Evolutionary conservation across 306 rosid species (phyloP).

Genomic region (Cucurbita maxima): DNA sequence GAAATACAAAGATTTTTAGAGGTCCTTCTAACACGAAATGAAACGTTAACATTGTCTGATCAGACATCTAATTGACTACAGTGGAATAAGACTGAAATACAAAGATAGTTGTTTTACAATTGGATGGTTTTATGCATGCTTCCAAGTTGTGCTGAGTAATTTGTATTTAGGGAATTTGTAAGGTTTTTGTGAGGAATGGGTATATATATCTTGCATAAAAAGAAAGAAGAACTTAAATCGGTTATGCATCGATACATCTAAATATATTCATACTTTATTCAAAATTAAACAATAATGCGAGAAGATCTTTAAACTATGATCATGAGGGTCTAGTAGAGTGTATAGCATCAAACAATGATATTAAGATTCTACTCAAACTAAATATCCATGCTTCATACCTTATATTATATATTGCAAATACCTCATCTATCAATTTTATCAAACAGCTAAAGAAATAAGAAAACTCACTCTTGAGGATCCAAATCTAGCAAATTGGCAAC

Average conservation of each 20-base stretch:
- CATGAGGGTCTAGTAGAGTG: background rate
- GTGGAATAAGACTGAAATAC: no score
- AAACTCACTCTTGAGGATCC: constrained; percentile 67
- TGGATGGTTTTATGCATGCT: background rate
- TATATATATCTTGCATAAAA: background rate
- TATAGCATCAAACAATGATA: background rate
- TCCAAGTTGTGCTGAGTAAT: background rate
- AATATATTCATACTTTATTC: background rate
- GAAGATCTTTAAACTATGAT: background rate
- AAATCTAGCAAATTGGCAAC: constrained; percentile 68
- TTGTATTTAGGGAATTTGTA: background rate
- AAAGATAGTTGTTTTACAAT: background rate
- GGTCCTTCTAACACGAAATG: no score
- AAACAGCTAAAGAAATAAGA: background rate
- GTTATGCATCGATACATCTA: background rate
- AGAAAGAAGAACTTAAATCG: background rate
- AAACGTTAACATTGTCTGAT: no score
- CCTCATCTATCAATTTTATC: background rate
- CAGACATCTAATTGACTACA: no score
- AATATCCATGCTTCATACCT: background rate
- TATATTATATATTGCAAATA: background rate
- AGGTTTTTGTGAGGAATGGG: background rate
- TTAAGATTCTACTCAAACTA: background rate
- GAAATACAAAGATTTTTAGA: background rate
- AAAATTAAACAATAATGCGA: background rate